These are phyloP conservation scores for Penicillium antarcticum DNA, from an alignment of 495 filamentous ascomycete genomes.

Conservation along the genomic window DNA sequence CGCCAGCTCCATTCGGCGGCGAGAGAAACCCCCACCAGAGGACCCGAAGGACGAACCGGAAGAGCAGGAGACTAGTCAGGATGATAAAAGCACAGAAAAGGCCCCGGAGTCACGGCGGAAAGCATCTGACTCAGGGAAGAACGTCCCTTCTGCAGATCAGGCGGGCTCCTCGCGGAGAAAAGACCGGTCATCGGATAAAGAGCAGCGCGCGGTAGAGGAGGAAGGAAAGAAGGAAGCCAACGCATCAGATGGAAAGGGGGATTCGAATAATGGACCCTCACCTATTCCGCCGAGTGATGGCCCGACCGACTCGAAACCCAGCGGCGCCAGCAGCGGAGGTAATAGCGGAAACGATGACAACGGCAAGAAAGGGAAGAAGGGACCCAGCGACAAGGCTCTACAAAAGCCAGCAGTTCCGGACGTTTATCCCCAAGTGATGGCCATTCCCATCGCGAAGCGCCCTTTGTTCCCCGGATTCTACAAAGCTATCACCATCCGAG, in stretches of 20 bases:
- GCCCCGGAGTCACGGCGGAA: conserved; percentile 32
- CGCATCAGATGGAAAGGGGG: conserved; percentile 35
- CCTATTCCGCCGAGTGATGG: conserved; percentile 43
- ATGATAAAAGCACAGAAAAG: conserved; percentile 34
- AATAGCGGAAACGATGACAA: conserved; percentile 49
- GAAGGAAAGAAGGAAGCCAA: conserved; percentile 40
- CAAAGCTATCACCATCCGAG: conserved; percentile 93
- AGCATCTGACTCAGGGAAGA: conserved; percentile 33
- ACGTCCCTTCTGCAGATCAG: conserved; percentile 24
- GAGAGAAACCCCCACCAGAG: conserved; percentile 42
- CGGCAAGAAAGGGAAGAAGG: conserved; percentile 60
- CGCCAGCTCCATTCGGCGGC: conserved; percentile 36
- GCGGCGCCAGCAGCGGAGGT: conserved; percentile 45
- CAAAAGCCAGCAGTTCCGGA: conserved; percentile 88
- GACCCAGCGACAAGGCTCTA: conserved; percentile 65
- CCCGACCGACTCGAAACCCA: conserved; percentile 43
- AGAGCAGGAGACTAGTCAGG: conserved; percentile 25
- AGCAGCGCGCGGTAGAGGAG: conserved; percentile 38
- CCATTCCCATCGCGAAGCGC: conserved; percentile 93
- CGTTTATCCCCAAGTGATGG: conserved; percentile 97
- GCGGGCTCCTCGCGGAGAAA: conserved; percentile 33
- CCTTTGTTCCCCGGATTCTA: conserved; percentile 98
- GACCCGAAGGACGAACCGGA: conserved; percentile 36
- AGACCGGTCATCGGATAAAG: conserved; percentile 37
- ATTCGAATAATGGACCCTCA: conserved; percentile 42